These are phyloP conservation scores for Kwoniella europaea DNA, from an alignment of 768 basidiomycete species.

Conservation along the genomic window DNA sequence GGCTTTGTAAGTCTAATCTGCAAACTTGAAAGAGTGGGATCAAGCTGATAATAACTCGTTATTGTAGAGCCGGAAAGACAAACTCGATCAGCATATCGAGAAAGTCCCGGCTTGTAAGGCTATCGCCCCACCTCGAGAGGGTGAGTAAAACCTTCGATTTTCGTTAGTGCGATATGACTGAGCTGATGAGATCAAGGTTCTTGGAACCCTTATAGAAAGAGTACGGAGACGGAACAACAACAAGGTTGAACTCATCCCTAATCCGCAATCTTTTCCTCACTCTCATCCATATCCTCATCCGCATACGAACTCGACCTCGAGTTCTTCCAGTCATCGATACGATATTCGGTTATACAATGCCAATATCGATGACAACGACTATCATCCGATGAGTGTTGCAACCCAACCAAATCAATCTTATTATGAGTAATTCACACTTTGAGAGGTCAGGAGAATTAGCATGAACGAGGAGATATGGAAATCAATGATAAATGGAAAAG, in stretches of 20 bases:
- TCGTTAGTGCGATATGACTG: no score
- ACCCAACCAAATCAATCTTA: not conserved
- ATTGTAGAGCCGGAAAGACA: slow-evolving; percentile 29
- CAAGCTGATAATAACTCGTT: not conserved
- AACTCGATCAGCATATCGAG: slow-evolving; percentile 31
- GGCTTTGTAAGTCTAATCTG: slow-evolving; percentile 19
- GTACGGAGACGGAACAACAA: not conserved
- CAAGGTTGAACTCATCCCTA: not conserved
- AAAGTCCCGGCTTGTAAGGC: slow-evolving; percentile 11
- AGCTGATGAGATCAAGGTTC: no score
- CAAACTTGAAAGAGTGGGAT: not conserved
- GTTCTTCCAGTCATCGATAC: no score
- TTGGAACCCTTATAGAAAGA: not conserved
- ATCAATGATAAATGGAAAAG: no score
- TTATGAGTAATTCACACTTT: not conserved
- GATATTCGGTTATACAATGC: no score
- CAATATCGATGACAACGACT: no score
- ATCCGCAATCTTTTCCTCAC: not conserved
- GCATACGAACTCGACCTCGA: no score
- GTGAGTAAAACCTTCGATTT: slow-evolving; percentile 1
- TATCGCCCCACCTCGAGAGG: slow-evolving; percentile 14
- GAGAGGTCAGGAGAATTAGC: no score
- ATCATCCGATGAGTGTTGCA: no score
- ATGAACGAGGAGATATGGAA: no score
- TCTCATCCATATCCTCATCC: no score